These are phyloP conservation scores for Hyparrhenia diplandra DNA, from an alignment of 176 grass and related monocot species.

Conservation along the genomic window DNA sequence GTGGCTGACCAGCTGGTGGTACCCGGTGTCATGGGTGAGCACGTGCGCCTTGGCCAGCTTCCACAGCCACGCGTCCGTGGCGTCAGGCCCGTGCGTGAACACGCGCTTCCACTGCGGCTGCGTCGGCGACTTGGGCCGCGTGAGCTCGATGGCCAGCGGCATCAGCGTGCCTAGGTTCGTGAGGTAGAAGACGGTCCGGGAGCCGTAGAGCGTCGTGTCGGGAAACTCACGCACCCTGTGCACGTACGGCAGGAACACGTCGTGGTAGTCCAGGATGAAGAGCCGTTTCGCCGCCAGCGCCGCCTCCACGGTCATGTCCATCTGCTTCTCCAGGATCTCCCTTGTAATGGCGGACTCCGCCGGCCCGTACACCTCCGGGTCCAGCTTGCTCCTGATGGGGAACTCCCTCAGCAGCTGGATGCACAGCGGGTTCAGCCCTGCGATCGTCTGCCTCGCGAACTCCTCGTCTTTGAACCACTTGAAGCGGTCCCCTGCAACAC, in stretches of 20 bases:
- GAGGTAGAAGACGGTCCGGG: conserved; percentile 69
- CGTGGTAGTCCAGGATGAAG: conserved; percentile 87
- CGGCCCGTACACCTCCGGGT: conserved; percentile 65
- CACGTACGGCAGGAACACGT: conserved; percentile 72
- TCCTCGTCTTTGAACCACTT: conserved; percentile 82
- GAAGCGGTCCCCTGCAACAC: conserved; percentile 71
- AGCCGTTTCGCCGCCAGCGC: conserved; percentile 55
- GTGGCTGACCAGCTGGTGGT: conserved; percentile 87
- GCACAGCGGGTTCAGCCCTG: conserved; percentile 65
- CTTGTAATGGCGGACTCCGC: conserved; percentile 55
- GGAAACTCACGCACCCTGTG: conserved; percentile 48
- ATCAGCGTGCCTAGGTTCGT: conserved; percentile 40
- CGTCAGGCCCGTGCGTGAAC: conserved; percentile 49
- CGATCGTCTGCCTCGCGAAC: conserved; percentile 69
- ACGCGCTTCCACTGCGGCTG: conserved; percentile 51
- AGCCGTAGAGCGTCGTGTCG: conserved; percentile 54
- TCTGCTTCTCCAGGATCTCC: conserved; percentile 61
- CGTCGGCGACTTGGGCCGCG: conserved; percentile 56
- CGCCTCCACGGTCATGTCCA: conserved; percentile 53
- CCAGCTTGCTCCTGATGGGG: conserved; percentile 76
- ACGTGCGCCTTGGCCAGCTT: conserved; percentile 82
- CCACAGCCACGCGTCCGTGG: conserved; percentile 76
- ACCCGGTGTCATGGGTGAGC: conserved; percentile 62
- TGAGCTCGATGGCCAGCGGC: conserved; percentile 73
- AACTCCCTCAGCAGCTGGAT: conserved; percentile 74